These are phyloP conservation scores for Globisporangium middletonii DNA, from an alignment of 352 stramenopile species.

Conservation along the genomic window DNA sequence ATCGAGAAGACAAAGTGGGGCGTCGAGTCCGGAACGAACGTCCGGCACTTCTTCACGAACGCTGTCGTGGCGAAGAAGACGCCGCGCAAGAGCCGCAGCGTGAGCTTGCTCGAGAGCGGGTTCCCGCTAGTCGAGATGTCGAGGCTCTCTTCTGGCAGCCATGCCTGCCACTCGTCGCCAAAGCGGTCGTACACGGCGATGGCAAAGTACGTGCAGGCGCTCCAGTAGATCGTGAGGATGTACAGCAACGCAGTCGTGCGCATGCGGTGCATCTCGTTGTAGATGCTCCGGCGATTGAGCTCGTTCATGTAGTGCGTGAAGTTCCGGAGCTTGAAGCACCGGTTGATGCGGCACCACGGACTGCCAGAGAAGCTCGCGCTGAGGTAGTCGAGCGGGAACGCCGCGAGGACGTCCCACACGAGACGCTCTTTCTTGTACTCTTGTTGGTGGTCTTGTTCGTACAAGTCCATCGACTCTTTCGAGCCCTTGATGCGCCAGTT, in stretches of 20 bases:
- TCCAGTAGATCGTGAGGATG: slow-evolving; percentile 56
- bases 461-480: slow-evolving; percentile 50
- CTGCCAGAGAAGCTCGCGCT: slow-evolving; percentile 14
- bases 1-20: slow-evolving; percentile 48
- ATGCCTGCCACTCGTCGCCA: slow-evolving; percentile 47
- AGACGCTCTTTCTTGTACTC: slow-evolving; percentile 50
- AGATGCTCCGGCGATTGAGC: slow-evolving; percentile 47
- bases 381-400: slow-evolving; percentile 48
- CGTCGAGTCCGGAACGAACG: slow-evolving; percentile 32
- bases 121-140: slow-evolving; percentile 20
- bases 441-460: slow-evolving; percentile 48
- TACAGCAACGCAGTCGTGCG: slow-evolving; percentile 51
- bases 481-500: slow-evolving; percentile 38
- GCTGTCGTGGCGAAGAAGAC: slow-evolving; percentile 44
- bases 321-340: slow-evolving; percentile 49
- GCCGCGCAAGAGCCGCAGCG: slow-evolving; percentile 38
- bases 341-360: slow-evolving; percentile 40
- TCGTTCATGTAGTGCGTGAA: slow-evolving; percentile 54
- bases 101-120: slow-evolving; percentile 20
- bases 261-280: slow-evolving; percentile 45
- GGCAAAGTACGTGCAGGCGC: slow-evolving; percentile 51
- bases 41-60: slow-evolving; percentile 57
- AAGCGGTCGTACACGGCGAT: slow-evolving; percentile 50
- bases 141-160: slow-evolving; percentile 33
- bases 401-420: slow-evolving; percentile 30